phyloP scores from a whole-genome alignment of 2,329 filamentous ascomycete species.

The Pseudogymnoascus sp. region DNA sequence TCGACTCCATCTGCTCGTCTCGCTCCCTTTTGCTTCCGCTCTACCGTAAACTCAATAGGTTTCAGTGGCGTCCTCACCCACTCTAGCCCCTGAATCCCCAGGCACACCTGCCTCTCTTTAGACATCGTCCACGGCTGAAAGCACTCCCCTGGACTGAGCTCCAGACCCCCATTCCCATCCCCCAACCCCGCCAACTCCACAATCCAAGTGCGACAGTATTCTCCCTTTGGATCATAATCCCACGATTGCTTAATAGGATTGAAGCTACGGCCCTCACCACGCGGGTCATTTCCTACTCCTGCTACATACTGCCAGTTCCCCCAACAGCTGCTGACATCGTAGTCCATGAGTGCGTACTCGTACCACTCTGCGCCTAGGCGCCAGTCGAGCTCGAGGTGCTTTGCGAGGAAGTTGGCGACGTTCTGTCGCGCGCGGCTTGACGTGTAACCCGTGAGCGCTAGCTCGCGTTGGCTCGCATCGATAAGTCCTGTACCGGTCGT shows the following conservation, averaged over 20 bases:
- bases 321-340: constrained; percentile 71
- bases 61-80: constrained; percentile 62
- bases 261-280: constrained; percentile 64
- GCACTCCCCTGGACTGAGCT: constrained; percentile 35
- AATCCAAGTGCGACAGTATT: constrained; percentile 67
- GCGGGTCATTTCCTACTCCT: constrained; percentile 71
- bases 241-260: constrained; percentile 75
- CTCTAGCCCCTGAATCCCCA: constrained; percentile 48
- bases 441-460: constrained; percentile 69
- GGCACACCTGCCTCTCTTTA: constrained; percentile 45
- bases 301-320: constrained; percentile 77
- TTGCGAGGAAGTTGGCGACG: constrained; percentile 64
- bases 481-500: constrained; percentile 69
- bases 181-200: constrained; percentile 52
- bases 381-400: constrained; percentile 71
- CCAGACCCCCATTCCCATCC: constrained; percentile 15
- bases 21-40: constrained; percentile 12
- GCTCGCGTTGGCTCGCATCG: constrained; percentile 67
- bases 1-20: not conserved
- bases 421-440: constrained; percentile 71
- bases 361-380: constrained; percentile 77
- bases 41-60: constrained; percentile 55
- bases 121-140: constrained; percentile 64
- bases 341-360: constrained; percentile 65
- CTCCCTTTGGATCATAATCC: constrained; percentile 63